Evolutionary conservation across 108 stramenopile species (phyloP).

Genomic region (Mediolabrus comicus): DNA sequence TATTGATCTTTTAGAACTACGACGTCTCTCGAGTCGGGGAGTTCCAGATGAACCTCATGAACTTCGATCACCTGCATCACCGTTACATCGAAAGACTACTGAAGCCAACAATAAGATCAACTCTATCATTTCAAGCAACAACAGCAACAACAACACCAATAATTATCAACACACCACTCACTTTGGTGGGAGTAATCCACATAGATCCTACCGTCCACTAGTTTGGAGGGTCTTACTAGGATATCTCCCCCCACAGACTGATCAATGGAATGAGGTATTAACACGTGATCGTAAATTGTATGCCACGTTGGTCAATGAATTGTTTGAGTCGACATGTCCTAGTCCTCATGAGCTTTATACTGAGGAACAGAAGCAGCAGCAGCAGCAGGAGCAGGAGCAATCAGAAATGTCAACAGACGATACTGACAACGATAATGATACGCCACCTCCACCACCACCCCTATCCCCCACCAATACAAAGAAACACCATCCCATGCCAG

Average conservation of each 20-base stretch:
- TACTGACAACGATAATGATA: neutral
- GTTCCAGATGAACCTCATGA: conserved; percentile 57
- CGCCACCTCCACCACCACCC: neutral
- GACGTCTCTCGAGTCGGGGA: conserved; percentile 57
- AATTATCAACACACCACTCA: neutral
- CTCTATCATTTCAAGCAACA: neutral
- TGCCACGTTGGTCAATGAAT: conserved; percentile 47
- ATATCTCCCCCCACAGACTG: conserved; percentile 56
- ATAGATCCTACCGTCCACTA: conserved; percentile 58
- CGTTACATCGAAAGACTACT: neutral
- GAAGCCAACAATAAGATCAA: neutral
- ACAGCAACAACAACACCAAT: neutral
- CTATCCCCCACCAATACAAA: neutral
- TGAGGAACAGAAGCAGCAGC: conserved; percentile 1
- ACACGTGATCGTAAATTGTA: conserved; percentile 59
- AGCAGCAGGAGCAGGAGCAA: neutral
- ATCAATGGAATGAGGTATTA: conserved; percentile 54
- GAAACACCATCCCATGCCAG: conserved; percentile 10
- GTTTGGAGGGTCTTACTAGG: conserved; percentile 79
- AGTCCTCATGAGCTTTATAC: conserved; percentile 40
- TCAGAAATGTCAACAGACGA: neutral
- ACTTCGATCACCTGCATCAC: conserved; percentile 1
- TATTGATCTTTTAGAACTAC: conserved; percentile 59
- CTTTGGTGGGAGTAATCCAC: conserved; percentile 7
- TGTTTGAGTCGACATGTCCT: conserved; percentile 49